Conservation (phyloP, 768 basidiomycete genomes). For the Lentinula aciculospora region DNA sequence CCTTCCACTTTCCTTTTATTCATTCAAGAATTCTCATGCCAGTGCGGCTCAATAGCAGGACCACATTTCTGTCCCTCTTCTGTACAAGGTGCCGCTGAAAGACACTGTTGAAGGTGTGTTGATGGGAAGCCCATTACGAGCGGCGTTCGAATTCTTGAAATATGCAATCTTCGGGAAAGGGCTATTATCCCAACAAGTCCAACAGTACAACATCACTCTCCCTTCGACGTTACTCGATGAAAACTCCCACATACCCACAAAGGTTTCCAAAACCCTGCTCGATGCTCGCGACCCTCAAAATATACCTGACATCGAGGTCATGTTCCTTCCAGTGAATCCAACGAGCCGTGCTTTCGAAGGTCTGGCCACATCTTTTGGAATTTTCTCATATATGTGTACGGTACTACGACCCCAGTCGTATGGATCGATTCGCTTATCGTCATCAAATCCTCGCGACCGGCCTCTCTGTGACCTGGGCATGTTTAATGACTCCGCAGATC, state of each 20-base stretch:
- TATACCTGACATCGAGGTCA: slow-evolving; percentile 35
- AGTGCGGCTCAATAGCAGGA: slow-evolving; percentile 23
- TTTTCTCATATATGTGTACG: neutral
- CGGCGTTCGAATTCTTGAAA: slow-evolving; percentile 24
- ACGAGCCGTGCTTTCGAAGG: slow-evolving; percentile 10
- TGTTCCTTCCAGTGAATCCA: slow-evolving; percentile 18
- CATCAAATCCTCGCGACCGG: slow-evolving; percentile 20
- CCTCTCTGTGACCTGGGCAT: slow-evolving; percentile 25
- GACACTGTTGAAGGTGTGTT: slow-evolving; percentile 24
- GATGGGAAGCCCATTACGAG: slow-evolving; percentile 17
- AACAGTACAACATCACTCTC: slow-evolving; percentile 26
- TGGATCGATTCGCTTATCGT: slow-evolving; percentile 18
- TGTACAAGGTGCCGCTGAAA: slow-evolving; percentile 24
- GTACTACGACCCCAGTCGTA: slow-evolving; percentile 14
- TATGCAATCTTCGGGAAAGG: slow-evolving; percentile 29
- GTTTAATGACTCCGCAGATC: slow-evolving; percentile 21
- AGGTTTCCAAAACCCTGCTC: slow-evolving; percentile 9
- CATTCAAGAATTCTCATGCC: neutral
- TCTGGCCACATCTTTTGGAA: slow-evolving; percentile 15
- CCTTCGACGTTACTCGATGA: slow-evolving; percentile 21
- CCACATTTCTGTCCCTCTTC: slow-evolving; percentile 27
- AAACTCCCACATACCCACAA: slow-evolving; percentile 2
- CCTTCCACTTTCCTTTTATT: neutral
- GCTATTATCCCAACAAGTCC: slow-evolving; percentile 22
- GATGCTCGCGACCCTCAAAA: slow-evolving; percentile 17